Conservation (phyloP, 495 filamentous ascomycete genomes). For the Aspergillus indologenus region DNA sequence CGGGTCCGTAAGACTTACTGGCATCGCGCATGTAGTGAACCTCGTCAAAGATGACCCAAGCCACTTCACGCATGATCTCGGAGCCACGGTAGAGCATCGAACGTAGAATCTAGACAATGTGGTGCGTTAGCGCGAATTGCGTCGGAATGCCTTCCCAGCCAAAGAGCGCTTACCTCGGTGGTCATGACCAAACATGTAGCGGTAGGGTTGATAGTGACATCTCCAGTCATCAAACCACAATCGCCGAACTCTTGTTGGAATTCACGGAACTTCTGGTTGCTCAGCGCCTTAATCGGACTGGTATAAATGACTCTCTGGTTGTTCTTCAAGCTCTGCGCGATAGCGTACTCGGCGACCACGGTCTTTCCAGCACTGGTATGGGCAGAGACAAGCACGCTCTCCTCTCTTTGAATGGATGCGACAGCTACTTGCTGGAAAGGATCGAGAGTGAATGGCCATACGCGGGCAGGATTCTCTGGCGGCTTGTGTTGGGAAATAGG, state of each 20-base stretch:
- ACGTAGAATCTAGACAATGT: constrained; percentile 66
- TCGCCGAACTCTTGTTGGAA: constrained; percentile 94
- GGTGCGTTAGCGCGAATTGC: constrained; percentile 5
- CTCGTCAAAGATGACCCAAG: constrained; percentile 97
- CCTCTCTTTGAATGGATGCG: constrained; percentile 86
- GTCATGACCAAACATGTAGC: constrained; percentile 99
- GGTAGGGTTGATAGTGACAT: constrained; percentile 98
- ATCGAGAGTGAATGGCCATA: constrained; percentile 86
- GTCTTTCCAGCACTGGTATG: constrained; percentile 98
- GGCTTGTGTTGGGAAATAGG: constrained; percentile 88
- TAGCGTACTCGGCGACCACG: constrained; percentile 96
- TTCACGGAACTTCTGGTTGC: constrained; percentile 97
- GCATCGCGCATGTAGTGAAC: constrained; percentile 98
- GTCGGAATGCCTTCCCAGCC: neutral
- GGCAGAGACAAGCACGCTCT: constrained; percentile 94
- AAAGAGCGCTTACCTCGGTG: constrained; percentile 58
- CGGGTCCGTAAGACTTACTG: constrained; percentile 27
- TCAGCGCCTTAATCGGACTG: constrained; percentile 96
- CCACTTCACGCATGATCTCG: constrained; percentile 98
- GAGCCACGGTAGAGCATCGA: constrained; percentile 98
- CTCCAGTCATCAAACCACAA: constrained; percentile 96
- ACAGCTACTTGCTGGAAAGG: constrained; percentile 95
- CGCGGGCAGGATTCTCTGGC: constrained; percentile 77
- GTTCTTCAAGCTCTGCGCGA: constrained; percentile 92
- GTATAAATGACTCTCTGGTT: constrained; percentile 99